Evolutionary conservation across 2,329 filamentous ascomycete genomes (phyloP), one percentile per base, ranked within the genome.

Genomic region (Rhinocladiella similis): DNA sequence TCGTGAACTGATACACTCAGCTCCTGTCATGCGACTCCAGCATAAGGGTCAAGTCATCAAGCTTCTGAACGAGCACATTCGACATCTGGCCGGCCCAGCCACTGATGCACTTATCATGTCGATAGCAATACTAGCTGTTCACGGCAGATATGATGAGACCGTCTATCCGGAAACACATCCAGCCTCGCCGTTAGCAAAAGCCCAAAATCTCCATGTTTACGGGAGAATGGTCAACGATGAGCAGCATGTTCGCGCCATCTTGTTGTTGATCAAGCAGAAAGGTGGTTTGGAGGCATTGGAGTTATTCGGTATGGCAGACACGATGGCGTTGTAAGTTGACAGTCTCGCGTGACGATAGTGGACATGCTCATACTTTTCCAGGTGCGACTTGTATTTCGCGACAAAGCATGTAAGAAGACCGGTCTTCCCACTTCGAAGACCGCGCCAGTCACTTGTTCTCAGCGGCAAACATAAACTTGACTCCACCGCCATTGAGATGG

Each of bases 311-410:
- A 41, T 63, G 47, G 57, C 60, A 9, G 60, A 63, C 39, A 63
- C 54, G n/a, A 36, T 63, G 36, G 51, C 56, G n/a, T 25, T 63
- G 60, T 62, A 49, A 50, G 53, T 54, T 9, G 10, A 22, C 16
- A 51, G 35, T 41, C 36, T 42, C 20, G 19, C 35, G 22, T 22
- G 12, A 39, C 20, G 25, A 46, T 6, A 46, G 6, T 43, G 5
- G 5, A 49, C 16, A 12, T 36, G 42, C 51, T 47, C 7, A 25
- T 19, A 42, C 7, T 50, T 39, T 16, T 29, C 22, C 2, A 62
- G 60, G 43, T 57, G 54, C 27, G 60, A 62, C 52, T 13, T 62
- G 13, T 62, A 60, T 35, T 62, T 62, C 41, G 50, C 60, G 10
- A 50, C 60, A 13, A 57, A 60, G 46, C 41, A 58, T 39, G 42